Evolutionary conservation across 805 yeast genomes (phyloP).

Genomic region (Candida vartiovaarae): DNA sequence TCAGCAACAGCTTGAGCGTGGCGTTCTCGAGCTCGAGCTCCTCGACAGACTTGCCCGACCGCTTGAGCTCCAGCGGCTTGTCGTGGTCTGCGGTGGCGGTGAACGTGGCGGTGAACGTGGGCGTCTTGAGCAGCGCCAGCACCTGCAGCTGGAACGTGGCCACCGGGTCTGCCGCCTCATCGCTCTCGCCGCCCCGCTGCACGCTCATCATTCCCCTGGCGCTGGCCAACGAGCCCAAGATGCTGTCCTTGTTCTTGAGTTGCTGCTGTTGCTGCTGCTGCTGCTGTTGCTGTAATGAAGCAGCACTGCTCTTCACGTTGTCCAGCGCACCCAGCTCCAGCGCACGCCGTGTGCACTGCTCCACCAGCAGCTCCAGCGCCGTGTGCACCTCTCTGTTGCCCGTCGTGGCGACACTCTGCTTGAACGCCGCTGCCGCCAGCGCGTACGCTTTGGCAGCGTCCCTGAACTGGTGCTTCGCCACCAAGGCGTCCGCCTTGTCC

Average conservation of each 20-base stretch:
- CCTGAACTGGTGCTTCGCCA: slow-evolving; percentile 33
- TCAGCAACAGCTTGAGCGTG: slow-evolving; percentile 17
- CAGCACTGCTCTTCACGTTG: not conserved
- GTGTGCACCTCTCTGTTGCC: slow-evolving; percentile 23
- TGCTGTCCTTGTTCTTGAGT: slow-evolving; percentile 2
- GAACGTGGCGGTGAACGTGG: slow-evolving; percentile 2
- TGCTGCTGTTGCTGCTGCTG: not conserved
- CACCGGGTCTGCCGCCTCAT: slow-evolving; percentile 12
- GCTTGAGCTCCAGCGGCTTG: slow-evolving; percentile 1
- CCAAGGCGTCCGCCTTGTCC: slow-evolving; percentile 45
- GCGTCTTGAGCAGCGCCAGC: slow-evolving; percentile 16
- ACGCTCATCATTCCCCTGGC: slow-evolving; percentile 2
- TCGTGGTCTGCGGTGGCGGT: not conserved
- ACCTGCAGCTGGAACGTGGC: slow-evolving; percentile 18
- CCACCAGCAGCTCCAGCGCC: slow-evolving; percentile 25
- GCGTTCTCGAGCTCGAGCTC: slow-evolving; percentile 25
- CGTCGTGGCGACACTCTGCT: slow-evolving; percentile 19
- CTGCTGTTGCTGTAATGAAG: not conserved
- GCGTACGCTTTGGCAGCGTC: slow-evolving; percentile 34
- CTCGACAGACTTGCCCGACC: slow-evolving; percentile 23
- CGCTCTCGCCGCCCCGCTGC: not conserved
- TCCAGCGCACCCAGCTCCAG: slow-evolving; percentile 19
- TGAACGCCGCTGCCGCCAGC: slow-evolving; percentile 30
- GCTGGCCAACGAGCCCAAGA: slow-evolving; percentile 2
- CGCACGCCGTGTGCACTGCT: slow-evolving; percentile 25